Percentiles rank a stretch among this genome's conserved stretches.
phyloP scores from a whole-genome alignment of 2,329 filamentous ascomycete species.

The Leptosphaerulina australis region DNA sequence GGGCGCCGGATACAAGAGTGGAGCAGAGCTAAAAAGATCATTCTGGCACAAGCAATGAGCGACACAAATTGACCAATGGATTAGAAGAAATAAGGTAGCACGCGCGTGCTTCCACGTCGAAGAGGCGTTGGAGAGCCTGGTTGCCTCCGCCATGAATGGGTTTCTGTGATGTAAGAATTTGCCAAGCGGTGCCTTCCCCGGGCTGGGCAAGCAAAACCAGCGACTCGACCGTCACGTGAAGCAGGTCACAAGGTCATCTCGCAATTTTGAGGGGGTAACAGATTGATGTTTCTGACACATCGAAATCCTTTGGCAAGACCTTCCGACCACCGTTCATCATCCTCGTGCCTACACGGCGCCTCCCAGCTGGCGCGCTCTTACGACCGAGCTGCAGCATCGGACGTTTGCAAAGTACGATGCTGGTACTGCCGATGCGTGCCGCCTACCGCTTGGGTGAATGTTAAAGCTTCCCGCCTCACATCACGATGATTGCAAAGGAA shows the following conservation, averaged over 20 bases:
- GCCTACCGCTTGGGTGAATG: slow-evolving; percentile 19
- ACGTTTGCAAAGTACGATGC: slow-evolving; percentile 17
- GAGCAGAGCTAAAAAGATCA: slow-evolving; percentile 30
- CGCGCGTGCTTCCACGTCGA: slow-evolving; percentile 29
- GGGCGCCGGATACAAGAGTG: slow-evolving; percentile 32
- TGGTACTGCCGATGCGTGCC: slow-evolving; percentile 24
- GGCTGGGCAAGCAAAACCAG: slow-evolving; percentile 24
- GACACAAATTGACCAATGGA: slow-evolving; percentile 26
- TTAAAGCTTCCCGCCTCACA: slow-evolving; percentile 19
- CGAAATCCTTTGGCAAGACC: slow-evolving; percentile 33
- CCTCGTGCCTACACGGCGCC: slow-evolving; percentile 32
- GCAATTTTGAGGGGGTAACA: slow-evolving; percentile 29
- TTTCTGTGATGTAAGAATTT: slow-evolving; percentile 37
- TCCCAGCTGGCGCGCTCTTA: slow-evolving; percentile 21
- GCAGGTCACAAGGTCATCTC: slow-evolving; percentile 27
- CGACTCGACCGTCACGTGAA: slow-evolving; percentile 24
- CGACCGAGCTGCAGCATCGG: slow-evolving; percentile 23
- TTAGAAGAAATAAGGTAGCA: slow-evolving; percentile 14
- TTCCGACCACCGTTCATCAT: slow-evolving; percentile 28
- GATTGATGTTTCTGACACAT: slow-evolving; percentile 40
- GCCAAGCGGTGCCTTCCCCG: slow-evolving; percentile 23
- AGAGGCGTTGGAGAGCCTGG: slow-evolving; percentile 28
- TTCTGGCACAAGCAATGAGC: slow-evolving; percentile 28
- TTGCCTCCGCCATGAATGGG: slow-evolving; percentile 21
- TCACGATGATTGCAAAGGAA: slow-evolving; percentile 22